Percentiles rank a stretch among this genome's conserved stretches.
phyloP scores from a whole-genome alignment of 345 rosid species.

The Populus nigra region DNA sequence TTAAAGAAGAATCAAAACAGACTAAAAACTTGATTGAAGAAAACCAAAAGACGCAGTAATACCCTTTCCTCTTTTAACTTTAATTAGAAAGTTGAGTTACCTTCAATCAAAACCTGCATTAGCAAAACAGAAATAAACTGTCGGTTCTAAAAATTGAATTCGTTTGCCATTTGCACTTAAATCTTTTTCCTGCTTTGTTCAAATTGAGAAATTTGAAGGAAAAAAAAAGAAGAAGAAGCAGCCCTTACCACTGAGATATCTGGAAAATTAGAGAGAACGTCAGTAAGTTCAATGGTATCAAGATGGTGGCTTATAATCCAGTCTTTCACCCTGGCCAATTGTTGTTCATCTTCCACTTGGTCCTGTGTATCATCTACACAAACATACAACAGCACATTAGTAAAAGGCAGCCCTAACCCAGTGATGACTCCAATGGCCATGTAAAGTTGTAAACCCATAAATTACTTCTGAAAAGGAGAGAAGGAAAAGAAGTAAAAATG shows the following conservation, averaged over 20 bases:
- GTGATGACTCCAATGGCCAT: not conserved
- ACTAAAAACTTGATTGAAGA: conserved; percentile 1
- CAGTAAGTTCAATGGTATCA: conserved; percentile 58
- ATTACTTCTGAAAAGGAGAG: conserved; percentile 2
- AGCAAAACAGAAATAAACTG: conserved; percentile 4
- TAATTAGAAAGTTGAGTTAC: conserved; percentile 39
- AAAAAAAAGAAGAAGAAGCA: not conserved
- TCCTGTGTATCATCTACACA: conserved; percentile 76
- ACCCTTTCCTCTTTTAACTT: conserved; percentile 14
- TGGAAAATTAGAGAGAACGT: conserved; percentile 72
- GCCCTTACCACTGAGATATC: conserved; percentile 71
- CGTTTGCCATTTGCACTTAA: not conserved
- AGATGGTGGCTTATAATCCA: conserved; percentile 63
- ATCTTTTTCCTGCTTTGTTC: not conserved
- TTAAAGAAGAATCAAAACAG: conserved; percentile 6
- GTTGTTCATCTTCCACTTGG: conserved; percentile 74
- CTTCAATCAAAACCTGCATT: conserved; percentile 78
- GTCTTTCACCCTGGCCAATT: conserved; percentile 69
- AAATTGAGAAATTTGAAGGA: not conserved
- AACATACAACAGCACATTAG: conserved; percentile 11
- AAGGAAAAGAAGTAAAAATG: not conserved
- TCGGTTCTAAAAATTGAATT: not conserved
- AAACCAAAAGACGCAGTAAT: conserved; percentile 8
- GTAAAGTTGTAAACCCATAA: not conserved
- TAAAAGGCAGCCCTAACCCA: not conserved